Evolutionary conservation across 1,284 basidiomycete species (phyloP).

Genomic region (Thelephora terrestris): DNA sequence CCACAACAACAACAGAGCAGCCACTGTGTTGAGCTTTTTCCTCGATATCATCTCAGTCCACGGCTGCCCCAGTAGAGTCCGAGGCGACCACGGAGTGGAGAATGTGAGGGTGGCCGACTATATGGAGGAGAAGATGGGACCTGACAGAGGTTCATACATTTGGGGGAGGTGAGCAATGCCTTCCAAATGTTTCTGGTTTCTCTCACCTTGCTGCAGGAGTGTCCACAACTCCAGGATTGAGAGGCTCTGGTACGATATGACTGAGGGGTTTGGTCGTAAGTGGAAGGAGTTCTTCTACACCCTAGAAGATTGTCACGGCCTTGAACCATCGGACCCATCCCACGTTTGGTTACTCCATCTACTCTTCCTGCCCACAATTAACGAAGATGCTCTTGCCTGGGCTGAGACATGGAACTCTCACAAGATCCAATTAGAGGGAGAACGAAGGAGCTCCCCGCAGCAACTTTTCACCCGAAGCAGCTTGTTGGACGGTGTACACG

Average conservation of each 20-base stretch:
- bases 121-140: conserved; percentile 20
- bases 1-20: conserved; percentile 13
- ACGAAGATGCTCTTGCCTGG: conserved; percentile 13
- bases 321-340: conserved; percentile 8
- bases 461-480: conserved; percentile 13
- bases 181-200: conserved; percentile 7
- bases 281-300: conserved; percentile 24
- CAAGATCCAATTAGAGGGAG: conserved; percentile 9
- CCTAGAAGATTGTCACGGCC: conserved; percentile 15
- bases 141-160: conserved; percentile 23
- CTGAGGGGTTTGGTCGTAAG: conserved; percentile 18
- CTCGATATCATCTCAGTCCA: conserved; percentile 1
- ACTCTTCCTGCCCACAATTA: conserved; percentile 13
- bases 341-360: conserved; percentile 21
- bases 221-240: conserved; percentile 12
- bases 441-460: conserved; percentile 4
- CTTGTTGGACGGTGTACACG: conserved; percentile 7
- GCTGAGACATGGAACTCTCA: conserved; percentile 19
- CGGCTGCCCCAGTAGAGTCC: conserved; percentile 16
- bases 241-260: conserved; percentile 29
- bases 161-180: conserved; percentile 23
- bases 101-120: conserved; percentile 18
- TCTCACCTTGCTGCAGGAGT: conserved; percentile 14
- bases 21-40: conserved; percentile 15
- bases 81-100: conserved; percentile 21